A percentile compares a stretch with the other conserved stretches of the same genome.
These are phyloP conservation scores for Pythium angustatum DNA, from an alignment of 352 stramenopile species.

Conservation along the genomic window DNA sequence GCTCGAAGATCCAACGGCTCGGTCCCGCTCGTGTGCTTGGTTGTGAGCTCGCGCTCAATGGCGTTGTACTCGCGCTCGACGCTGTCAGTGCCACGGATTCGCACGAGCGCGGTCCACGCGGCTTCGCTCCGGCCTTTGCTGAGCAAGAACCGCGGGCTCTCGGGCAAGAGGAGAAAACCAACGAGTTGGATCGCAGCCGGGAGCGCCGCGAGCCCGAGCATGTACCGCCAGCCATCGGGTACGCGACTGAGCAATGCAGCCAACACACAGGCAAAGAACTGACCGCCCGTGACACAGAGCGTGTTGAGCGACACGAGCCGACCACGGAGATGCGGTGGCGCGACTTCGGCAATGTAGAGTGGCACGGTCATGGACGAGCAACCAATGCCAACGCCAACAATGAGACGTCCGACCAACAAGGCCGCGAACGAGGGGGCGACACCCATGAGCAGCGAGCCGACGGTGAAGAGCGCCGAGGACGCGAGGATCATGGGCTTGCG, in stretches of 20 bases:
- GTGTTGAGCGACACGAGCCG: constrained; percentile 79
- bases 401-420: constrained; percentile 56
- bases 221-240: constrained; percentile 70
- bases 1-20: constrained; percentile 36
- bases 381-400: constrained; percentile 67
- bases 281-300: constrained; percentile 68
- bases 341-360: constrained; percentile 79
- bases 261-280: constrained; percentile 80
- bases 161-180: constrained; percentile 63
- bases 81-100: constrained; percentile 56
- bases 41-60: constrained; percentile 56
- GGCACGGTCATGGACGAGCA: constrained; percentile 77
- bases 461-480: constrained; percentile 64
- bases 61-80: constrained; percentile 55
- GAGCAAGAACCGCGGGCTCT: constrained; percentile 71
- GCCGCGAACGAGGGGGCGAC: constrained; percentile 44
- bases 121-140: constrained; percentile 42
- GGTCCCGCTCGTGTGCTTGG: background rate
- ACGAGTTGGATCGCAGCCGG: constrained; percentile 71
- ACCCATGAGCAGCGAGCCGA: constrained; percentile 64
- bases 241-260: constrained; percentile 54
- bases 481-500: constrained; percentile 62
- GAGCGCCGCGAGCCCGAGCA: constrained; percentile 73
- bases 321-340: constrained; percentile 60
- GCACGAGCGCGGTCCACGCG: constrained; percentile 44